Conservation (phyloP, 495 filamentous ascomycete species). For the Paragyromitra xinjiangensis region DNA sequence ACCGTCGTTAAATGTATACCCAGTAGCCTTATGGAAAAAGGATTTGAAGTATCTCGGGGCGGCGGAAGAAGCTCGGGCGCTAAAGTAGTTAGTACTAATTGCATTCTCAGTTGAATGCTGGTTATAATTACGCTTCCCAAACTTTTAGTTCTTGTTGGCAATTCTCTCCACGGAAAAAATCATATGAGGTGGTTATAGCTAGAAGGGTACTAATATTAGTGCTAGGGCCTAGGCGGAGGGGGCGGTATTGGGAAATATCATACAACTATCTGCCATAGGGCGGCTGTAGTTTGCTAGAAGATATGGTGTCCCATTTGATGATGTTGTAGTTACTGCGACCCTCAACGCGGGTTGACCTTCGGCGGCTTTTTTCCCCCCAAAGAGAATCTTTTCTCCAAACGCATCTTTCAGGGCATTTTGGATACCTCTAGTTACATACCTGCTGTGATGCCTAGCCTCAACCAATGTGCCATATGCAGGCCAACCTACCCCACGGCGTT, state of each 20-base stretch:
- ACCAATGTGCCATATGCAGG: conserved; percentile 44
- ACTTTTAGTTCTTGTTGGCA: conserved; percentile 59
- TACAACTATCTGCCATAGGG: conserved; percentile 20
- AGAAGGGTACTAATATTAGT: not conserved
- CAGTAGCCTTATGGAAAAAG: conserved; percentile 56
- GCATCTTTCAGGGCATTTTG: conserved; percentile 53
- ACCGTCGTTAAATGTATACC: conserved; percentile 51
- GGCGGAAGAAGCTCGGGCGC: conserved; percentile 45
- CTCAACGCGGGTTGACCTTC: conserved; percentile 49
- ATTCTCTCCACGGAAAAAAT: conserved; percentile 59
- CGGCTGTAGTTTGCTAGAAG: conserved; percentile 62
- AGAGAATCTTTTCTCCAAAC: conserved; percentile 57
- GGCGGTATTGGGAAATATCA: not conserved
- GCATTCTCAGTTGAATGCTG: not conserved
- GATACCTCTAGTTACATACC: conserved; percentile 58
- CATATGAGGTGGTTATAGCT: conserved; percentile 35
- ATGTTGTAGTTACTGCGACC: conserved; percentile 59
- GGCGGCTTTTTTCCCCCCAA: conserved; percentile 49
- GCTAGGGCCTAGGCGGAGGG: not conserved
- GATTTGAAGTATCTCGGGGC: conserved; percentile 62
- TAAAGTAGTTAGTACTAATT: not conserved
- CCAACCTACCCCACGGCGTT: conserved; percentile 28
- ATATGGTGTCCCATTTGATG: conserved; percentile 49
- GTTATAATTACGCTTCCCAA: conserved; percentile 62
- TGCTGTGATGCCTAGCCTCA: conserved; percentile 57